Base-by-base conservation (phyloP, 1,139 yeast species). In the Candida tunisiensis region DNA sequence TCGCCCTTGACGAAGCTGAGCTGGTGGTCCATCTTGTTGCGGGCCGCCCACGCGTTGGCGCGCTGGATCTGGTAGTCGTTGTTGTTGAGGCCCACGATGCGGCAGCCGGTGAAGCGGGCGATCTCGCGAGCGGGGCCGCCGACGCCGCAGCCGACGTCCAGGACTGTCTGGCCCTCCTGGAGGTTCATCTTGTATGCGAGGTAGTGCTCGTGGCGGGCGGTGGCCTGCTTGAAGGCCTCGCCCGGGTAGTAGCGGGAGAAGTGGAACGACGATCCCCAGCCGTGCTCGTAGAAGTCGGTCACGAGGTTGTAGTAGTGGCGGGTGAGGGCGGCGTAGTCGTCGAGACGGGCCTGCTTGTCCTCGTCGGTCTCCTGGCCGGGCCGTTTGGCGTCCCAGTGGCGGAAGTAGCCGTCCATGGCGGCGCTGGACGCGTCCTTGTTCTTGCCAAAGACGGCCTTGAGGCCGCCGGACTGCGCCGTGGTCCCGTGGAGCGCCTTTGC, bases 181-280 rank as follows among this genome's bases (percentile, higher is more conserved):
- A 88, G 60, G 36, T 75, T 77, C 70, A 85, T 85, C 61, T 78
- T 75, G 54, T 65, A 62, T 21, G 98, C 98, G 45, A 88, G 62
- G 57, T 69, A 88, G 58, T 88, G 98, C 60, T 88, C 98, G 56
- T 88, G 98, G 62, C 98, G 53, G 27, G 96, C 96, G 41, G 82
- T 72, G 25, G 96, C 93, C 57, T 88, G 96, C 48, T 71, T 62
- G 61, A 88, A 88, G 21, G 92, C 74, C 60, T 88, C 98, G 35
- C 95, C 96, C 49, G 64, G 66, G 64, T 80, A 85, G 62, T 75
- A 88, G 45, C 94, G 71, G 25, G 93, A 80, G 53, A 88, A 88
- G 56, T 88, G 98, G 80, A 88, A 88, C n/a, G 94, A 80, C 15
- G 94, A 69, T 37, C 98, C 98, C 98, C 98, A 88, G 26, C 98